Evolutionary conservation across 2,329 filamentous ascomycete genomes (phyloP).

Genomic region (Colletotrichum filicis): DNA sequence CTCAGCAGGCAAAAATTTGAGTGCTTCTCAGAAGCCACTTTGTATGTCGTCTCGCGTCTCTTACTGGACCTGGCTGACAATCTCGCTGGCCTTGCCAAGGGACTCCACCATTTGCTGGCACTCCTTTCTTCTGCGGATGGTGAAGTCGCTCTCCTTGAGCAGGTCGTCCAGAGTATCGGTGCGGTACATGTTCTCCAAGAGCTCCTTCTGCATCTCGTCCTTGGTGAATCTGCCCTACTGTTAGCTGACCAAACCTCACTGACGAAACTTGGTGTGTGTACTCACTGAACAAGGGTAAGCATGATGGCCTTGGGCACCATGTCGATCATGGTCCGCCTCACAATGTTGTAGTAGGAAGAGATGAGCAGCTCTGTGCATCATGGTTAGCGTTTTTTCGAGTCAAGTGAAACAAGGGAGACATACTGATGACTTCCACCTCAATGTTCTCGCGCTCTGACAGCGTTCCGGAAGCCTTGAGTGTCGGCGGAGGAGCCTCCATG

Average conservation of each 20-base stretch:
- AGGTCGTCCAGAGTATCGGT: constrained; percentile 90
- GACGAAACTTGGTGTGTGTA: constrained; percentile 41
- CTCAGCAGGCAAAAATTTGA: constrained; percentile 23
- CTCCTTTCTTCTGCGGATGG: constrained; percentile 92
- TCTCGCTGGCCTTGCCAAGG: constrained; percentile 88
- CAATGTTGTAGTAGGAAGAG: constrained; percentile 97
- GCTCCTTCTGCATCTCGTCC: constrained; percentile 97
- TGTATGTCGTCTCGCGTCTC: constrained; percentile 12
- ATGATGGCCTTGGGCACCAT: constrained; percentile 99
- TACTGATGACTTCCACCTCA: constrained; percentile 98
- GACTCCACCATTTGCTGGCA: constrained; percentile 99
- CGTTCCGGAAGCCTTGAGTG: constrained; percentile 92
- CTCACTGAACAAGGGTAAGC: constrained; percentile 94
- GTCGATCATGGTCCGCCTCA: constrained; percentile 98
- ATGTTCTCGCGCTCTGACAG: constrained; percentile 94
- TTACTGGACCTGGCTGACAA: constrained; percentile 84
- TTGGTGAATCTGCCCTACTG: constrained; percentile 69
- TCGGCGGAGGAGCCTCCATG: constrained; percentile 95
- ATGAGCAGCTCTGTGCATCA: constrained; percentile 82
- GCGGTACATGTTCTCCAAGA: constrained; percentile 98
- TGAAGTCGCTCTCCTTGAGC: constrained; percentile 98
- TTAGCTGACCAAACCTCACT: neutral
- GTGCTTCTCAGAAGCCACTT: constrained; percentile 18
- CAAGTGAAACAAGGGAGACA: constrained; percentile 48
- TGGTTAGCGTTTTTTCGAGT: constrained; percentile 25